These are phyloP conservation scores for Avena insularis DNA, from an alignment of 176 grass and related monocot genomes.

Conservation along the genomic window DNA sequence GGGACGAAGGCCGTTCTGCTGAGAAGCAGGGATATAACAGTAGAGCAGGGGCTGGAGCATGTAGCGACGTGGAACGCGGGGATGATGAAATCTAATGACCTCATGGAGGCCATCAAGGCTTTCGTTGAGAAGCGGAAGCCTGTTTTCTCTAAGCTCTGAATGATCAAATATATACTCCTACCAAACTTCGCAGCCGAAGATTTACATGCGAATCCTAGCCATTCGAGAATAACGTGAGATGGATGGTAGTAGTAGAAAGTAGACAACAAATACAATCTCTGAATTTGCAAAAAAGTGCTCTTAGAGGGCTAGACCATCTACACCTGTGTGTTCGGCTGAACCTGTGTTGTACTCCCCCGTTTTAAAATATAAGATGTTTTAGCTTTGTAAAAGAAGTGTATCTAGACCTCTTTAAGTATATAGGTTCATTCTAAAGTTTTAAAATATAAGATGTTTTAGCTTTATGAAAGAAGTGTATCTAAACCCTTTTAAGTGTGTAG, in stretches of 20 bases:
- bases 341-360: too few species aligned
- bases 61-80: conserved; percentile 80
- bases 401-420: too few species aligned
- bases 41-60: conserved; percentile 88
- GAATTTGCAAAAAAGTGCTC: conserved; percentile 2
- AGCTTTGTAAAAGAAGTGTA: too few species aligned
- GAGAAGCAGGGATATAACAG: conserved; percentile 79
- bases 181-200: background rate
- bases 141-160: conserved; percentile 78
- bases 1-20: conserved; percentile 79
- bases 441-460: too few species aligned
- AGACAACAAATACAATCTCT: background rate
- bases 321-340: too few species aligned
- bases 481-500: too few species aligned
- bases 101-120: conserved; percentile 72
- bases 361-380: too few species aligned
- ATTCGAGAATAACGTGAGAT: conserved; percentile 23
- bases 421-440: too few species aligned
- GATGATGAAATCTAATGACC: conserved; percentile 82
- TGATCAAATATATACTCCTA: background rate
- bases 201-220: conserved; percentile 12
- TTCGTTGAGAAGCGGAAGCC: conserved; percentile 73
- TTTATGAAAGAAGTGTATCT: too few species aligned
- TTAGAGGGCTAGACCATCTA: background rate
- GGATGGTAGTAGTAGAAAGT: background rate